Conservation (phyloP, 2,329 filamentous ascomycete species). For the Ophiostoma angusticollis region DNA sequence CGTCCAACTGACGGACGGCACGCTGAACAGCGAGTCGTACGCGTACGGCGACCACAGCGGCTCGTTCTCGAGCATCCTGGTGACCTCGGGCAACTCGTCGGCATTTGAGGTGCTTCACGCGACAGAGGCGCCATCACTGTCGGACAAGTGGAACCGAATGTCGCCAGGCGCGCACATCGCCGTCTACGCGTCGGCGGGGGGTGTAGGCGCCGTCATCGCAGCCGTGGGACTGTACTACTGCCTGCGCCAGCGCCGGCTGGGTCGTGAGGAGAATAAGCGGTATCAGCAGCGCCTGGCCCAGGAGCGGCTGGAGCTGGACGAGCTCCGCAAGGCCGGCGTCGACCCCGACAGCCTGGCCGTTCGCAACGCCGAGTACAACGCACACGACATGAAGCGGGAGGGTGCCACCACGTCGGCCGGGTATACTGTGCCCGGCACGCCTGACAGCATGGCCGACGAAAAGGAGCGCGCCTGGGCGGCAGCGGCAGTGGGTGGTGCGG, state of each 20-base stretch:
- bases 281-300: slow-evolving; percentile 31
- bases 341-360: slow-evolving; percentile 33
- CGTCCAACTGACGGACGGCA: slow-evolving; percentile 24
- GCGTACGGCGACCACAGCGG: slow-evolving; percentile 13
- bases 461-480: slow-evolving; percentile 17
- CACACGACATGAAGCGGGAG: slow-evolving; percentile 21
- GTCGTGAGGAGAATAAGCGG: slow-evolving; percentile 36
- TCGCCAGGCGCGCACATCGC: slow-evolving; percentile 36
- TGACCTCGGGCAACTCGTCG: slow-evolving; percentile 41
- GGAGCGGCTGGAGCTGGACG: slow-evolving; percentile 39
- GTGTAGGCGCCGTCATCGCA: slow-evolving; percentile 30
- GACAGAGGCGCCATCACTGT: slow-evolving; percentile 27
- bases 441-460: slow-evolving; percentile 19
- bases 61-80: slow-evolving; percentile 12
- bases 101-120: slow-evolving; percentile 31
- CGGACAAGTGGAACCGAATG: slow-evolving; percentile 42
- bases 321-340: slow-evolving; percentile 33
- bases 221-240: slow-evolving; percentile 37
- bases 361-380: slow-evolving; percentile 25
- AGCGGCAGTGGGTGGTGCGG: slow-evolving; percentile 14
- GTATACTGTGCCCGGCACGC: slow-evolving; percentile 21
- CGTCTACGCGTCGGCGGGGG: slow-evolving; percentile 37
- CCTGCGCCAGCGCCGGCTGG: slow-evolving; percentile 40
- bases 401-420: slow-evolving; percentile 18
- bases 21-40: slow-evolving; percentile 18